A percentile compares a stretch with the other conserved stretches of the same genome.
Conservation (phyloP, 2,329 filamentous ascomycete species). For the Waltergamsia citrina region DNA sequence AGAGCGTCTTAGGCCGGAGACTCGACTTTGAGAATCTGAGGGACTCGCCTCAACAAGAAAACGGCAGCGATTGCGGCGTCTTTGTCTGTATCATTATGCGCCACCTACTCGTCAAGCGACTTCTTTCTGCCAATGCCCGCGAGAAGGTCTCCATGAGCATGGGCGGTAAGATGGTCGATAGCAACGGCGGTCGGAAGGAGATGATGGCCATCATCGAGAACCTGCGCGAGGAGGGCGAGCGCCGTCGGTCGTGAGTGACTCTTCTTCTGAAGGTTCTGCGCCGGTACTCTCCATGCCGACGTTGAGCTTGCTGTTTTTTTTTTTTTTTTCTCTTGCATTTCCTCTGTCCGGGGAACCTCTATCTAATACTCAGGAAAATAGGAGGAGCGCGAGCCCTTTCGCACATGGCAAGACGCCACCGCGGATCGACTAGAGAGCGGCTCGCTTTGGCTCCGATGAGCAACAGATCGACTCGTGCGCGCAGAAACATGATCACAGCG, state of each 20-base stretch:
- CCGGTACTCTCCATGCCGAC: too few relatives aligned
- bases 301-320: too few relatives aligned
- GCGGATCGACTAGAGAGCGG: constrained; percentile 30
- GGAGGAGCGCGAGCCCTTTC: constrained; percentile 27
- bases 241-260: constrained; percentile 62
- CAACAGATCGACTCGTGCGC: too few relatives aligned
- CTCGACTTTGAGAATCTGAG: constrained; percentile 72
- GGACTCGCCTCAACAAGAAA: constrained; percentile 85
- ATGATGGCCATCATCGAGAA: constrained; percentile 86
- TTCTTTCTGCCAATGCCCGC: constrained; percentile 68
- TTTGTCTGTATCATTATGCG: constrained; percentile 95
- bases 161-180: constrained; percentile 75
- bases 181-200: constrained; percentile 71
- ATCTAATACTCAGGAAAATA: constrained; percentile 6
- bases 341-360: not conserved
- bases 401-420: constrained; percentile 29
- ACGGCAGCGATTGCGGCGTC: constrained; percentile 87
- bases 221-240: constrained; percentile 78
- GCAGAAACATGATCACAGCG: too few relatives aligned
- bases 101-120: constrained; percentile 75
- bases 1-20: constrained; percentile 53
- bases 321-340: not conserved
- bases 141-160: constrained; percentile 95
- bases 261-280: not conserved
- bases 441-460: constrained; percentile 18